A percentile compares a stretch with the other conserved stretches of the same genome.
phyloP scores from a whole-genome alignment of 768 basidiomycete genomes.

The Hygrocybe coccinea region DNA sequence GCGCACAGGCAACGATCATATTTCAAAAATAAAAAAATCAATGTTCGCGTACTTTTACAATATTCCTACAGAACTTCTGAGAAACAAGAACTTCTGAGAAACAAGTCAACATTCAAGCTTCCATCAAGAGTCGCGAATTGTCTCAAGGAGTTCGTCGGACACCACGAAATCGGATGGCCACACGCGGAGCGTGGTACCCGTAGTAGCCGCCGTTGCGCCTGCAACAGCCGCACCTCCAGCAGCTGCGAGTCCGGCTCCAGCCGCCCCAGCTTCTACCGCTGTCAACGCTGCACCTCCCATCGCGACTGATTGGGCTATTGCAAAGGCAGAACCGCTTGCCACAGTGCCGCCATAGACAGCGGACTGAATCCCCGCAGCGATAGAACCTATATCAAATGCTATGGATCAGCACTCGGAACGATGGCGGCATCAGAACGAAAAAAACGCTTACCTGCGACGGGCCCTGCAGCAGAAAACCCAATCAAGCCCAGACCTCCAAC shows the following conservation, averaged over 20 bases:
- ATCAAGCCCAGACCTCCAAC: constrained; percentile 5
- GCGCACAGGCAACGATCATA: too few species aligned
- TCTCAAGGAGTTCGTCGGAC: not conserved
- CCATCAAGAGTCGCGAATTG: too few species aligned
- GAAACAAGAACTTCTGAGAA: too few species aligned
- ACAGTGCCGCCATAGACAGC: constrained; percentile 6
- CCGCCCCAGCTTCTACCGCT: constrained; percentile 2
- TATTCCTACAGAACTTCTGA: too few species aligned
- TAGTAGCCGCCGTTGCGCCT: not conserved
- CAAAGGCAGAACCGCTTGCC: constrained; percentile 6
- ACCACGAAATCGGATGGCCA: not conserved
- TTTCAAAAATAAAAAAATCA: too few species aligned
- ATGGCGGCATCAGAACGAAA: not conserved
- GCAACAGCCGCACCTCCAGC: not conserved
- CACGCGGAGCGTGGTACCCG: not conserved
- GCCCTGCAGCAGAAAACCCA: constrained; percentile 8
- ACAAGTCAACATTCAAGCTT: too few species aligned
- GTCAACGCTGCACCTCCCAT: constrained; percentile 11
- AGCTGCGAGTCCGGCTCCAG: constrained; percentile 1
- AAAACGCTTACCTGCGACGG: constrained; percentile 9
- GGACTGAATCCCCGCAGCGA: constrained; percentile 9
- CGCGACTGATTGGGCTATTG: constrained; percentile 9
- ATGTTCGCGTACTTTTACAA: too few species aligned
- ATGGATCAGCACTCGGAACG: not conserved
- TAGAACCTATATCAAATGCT: constrained; percentile 2